These are phyloP conservation scores for Paramecium caudatum DNA, from an alignment of 73 alveolate species.

Conservation along the genomic window DNA sequence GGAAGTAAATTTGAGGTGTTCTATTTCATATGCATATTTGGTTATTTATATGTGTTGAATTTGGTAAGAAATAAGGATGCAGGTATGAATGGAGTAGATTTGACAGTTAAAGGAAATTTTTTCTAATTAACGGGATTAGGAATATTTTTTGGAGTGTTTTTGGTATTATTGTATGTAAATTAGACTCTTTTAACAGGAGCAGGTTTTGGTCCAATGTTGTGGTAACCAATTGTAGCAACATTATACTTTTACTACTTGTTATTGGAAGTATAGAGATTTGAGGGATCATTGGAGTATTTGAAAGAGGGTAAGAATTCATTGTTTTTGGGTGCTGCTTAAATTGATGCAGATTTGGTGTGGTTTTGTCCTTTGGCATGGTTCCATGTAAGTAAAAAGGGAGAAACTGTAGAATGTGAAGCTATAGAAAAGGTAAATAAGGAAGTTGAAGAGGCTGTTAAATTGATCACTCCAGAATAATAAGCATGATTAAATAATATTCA, in stretches of 20 bases:
- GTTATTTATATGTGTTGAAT: background rate
- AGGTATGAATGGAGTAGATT: background rate
- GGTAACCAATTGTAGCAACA: slow-evolving; percentile 45
- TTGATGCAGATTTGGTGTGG: slow-evolving; percentile 62
- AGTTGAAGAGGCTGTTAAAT: background rate
- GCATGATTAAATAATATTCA: background rate
- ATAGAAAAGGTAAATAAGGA: background rate
- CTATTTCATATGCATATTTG: background rate
- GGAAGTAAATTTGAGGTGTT: slow-evolving; percentile 43
- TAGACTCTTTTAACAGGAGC: slow-evolving; percentile 31
- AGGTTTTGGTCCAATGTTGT: slow-evolving; percentile 36
- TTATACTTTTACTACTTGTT: slow-evolving; percentile 1
- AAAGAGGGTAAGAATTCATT: slow-evolving; percentile 45
- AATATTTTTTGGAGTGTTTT: slow-evolving; percentile 38
- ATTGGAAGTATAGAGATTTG: slow-evolving; percentile 49
- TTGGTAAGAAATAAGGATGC: slow-evolving; percentile 19
- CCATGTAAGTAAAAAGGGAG: background rate
- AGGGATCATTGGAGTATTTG: slow-evolving; percentile 44
- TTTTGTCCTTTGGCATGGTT: slow-evolving; percentile 48
- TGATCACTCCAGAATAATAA: background rate
- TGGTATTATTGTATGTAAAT: background rate
- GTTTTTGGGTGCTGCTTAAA: slow-evolving; percentile 68
- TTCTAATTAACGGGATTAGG: background rate
- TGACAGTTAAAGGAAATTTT: slow-evolving; percentile 20
- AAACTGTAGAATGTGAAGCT: background rate